phyloP scores from a whole-genome alignment of 2,329 filamentous ascomycete genomes.

The Sclerotinia minor region DNA sequence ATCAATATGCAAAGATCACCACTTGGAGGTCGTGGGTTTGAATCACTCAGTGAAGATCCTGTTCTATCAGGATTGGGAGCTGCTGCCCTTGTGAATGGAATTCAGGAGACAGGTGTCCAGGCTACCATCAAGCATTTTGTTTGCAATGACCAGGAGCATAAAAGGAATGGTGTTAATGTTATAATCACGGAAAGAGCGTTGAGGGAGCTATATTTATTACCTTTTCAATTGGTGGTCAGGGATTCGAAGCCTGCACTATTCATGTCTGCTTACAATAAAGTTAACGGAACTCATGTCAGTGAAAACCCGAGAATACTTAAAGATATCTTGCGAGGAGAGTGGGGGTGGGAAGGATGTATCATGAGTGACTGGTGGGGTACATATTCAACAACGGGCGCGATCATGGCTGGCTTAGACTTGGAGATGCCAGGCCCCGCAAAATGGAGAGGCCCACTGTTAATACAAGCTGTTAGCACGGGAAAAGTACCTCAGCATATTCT shows the following conservation, averaged over 20 bases:
- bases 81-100: constrained; percentile 54
- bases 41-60: constrained; percentile 60
- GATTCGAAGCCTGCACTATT: constrained; percentile 54
- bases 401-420: constrained; percentile 42
- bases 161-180: constrained; percentile 55
- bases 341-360: constrained; percentile 57
- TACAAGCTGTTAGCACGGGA: constrained; percentile 30
- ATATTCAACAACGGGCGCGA: constrained; percentile 35
- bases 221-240: constrained; percentile 58
- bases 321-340: constrained; percentile 55
- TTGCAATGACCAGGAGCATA: constrained; percentile 62
- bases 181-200: constrained; percentile 57
- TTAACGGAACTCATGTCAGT: constrained; percentile 58
- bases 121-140: constrained; percentile 62
- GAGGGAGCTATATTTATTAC: constrained; percentile 58
- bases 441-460: constrained; percentile 31
- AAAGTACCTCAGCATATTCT: constrained; percentile 34
- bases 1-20: constrained; percentile 63
- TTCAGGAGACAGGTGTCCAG: constrained; percentile 57
- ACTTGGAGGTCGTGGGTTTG: constrained; percentile 60
- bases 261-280: constrained; percentile 61
- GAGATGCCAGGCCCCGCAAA: constrained; percentile 45
- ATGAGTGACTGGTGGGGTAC: constrained; percentile 59
- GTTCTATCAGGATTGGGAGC: constrained; percentile 57
- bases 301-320: constrained; percentile 55